These are phyloP conservation scores for Lichtheimia hyalospora DNA, from an alignment of 371 early-diverging fungal species.

Conservation along the genomic window DNA sequence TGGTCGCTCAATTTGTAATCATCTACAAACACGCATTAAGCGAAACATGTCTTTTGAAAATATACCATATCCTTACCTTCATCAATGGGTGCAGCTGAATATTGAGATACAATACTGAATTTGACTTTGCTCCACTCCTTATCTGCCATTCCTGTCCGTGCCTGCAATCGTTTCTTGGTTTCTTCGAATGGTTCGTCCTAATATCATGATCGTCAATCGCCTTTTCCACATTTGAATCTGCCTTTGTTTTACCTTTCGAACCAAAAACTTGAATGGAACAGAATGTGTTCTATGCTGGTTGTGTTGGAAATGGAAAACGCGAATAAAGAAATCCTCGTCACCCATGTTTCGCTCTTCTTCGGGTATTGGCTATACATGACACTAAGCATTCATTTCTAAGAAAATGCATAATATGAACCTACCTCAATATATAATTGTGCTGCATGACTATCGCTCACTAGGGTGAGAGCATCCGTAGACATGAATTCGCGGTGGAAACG, in stretches of 20 bases:
- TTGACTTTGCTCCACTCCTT: slow-evolving; percentile 87
- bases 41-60: slow-evolving; percentile 1
- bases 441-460: slow-evolving; percentile 15
- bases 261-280: slow-evolving; percentile 77
- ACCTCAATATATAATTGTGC: slow-evolving; percentile 25
- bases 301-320: slow-evolving; percentile 77
- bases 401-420: neutral
- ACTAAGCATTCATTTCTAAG: neutral
- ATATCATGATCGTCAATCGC: neutral
- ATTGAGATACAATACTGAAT: slow-evolving; percentile 47
- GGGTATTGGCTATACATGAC: slow-evolving; percentile 40
- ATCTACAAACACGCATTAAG: slow-evolving; percentile 25
- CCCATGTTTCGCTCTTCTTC: slow-evolving; percentile 53
- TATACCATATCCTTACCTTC: slow-evolving; percentile 34
- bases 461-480: slow-evolving; percentile 20
- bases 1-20: slow-evolving; percentile 54
- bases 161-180: slow-evolving; percentile 73
- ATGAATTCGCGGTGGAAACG: slow-evolving; percentile 25
- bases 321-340: slow-evolving; percentile 47
- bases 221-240: neutral
- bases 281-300: slow-evolving; percentile 71
- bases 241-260: slow-evolving; percentile 51
- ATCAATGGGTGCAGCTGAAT: slow-evolving; percentile 36
- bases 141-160: slow-evolving; percentile 75
- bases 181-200: slow-evolving; percentile 66